Base-by-base conservation (phyloP, 768 basidiomycete species). In the Auricularia heimuer region DNA sequence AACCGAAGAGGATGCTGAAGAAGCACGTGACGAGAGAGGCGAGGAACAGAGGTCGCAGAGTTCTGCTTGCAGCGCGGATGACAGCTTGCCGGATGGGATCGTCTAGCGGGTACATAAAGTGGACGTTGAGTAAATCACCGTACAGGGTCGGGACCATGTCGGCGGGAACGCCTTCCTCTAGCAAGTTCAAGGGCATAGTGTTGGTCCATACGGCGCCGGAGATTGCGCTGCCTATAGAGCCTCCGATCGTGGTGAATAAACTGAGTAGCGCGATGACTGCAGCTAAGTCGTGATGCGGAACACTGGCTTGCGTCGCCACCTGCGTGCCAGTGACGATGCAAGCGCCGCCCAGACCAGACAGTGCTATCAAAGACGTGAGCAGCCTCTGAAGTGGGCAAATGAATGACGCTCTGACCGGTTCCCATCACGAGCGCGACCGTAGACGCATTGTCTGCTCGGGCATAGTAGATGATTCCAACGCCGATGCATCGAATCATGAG, bases 301-400 rank as follows among this genome's bases (percentile, higher is more conserved):
- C 82, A 45, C 77, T 74, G 4, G 80, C 81, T 69, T 82, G 82
- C 12, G 79, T 75, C 11, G 77, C 79, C 54, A 81, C 79, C 62
- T 76, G 76, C 62, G 76, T 75, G n/a, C 75, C 70, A 65, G 77
- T 75, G 8, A 77, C 77, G 44, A 80, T 81, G 73, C 83, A 75
- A 61, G 81, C 81, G 35, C 83, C 84, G n/a, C 83, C 84, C 11
- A 79, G 67, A 47, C 81, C 82, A 69, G 82, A 80, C 44, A 84
- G 72, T 63, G 83, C 69, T 71, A 83, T 29, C 29, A 29, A 29
- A 29, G 29, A 29, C 29, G 29, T 29, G 29, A 29, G 29, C 29
- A 29, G 29, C 29, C 29, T 29, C 29, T 29, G 29, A 29, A 29
- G 29, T 18, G 54, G n/a, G 18, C 54, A 1, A 7, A n/a, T 6